These are phyloP conservation scores for Leavenworthia alabamica DNA, from an alignment of 345 rosid species.

Conservation along the genomic window DNA sequence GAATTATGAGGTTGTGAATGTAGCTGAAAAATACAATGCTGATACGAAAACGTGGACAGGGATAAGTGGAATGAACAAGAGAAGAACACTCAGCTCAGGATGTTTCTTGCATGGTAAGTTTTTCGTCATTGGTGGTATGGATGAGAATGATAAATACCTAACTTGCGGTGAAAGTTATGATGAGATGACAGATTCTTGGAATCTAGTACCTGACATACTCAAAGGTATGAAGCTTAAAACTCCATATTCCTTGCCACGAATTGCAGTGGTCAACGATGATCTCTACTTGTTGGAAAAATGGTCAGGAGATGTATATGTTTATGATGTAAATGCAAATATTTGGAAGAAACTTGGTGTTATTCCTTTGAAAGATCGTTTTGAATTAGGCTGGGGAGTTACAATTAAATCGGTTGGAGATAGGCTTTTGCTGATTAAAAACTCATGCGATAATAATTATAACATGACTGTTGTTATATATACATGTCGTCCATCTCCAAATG, in stretches of 20 bases:
- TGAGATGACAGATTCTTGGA: constrained; percentile 42
- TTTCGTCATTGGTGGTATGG: constrained; percentile 56
- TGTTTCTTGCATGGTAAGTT: constrained; percentile 58
- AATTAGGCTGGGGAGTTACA: constrained; percentile 18
- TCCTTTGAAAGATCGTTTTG: constrained; percentile 35
- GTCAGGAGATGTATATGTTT: constrained; percentile 45
- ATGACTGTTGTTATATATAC: too few species aligned
- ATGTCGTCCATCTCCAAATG: constrained; percentile 41
- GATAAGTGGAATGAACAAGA: constrained; percentile 39
- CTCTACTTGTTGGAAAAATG: constrained; percentile 54
- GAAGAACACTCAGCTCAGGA: constrained; percentile 49
- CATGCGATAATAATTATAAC: too few species aligned
- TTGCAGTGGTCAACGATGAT: constrained; percentile 53
- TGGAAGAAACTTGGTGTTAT: constrained; percentile 59
- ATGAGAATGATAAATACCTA: constrained; percentile 34
- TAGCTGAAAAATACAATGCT: constrained; percentile 54
- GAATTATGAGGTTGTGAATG: constrained; percentile 29
- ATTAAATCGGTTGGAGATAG: constrained; percentile 48
- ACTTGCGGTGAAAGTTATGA: constrained; percentile 27
- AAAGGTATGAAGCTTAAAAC: constrained; percentile 32
- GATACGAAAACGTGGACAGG: constrained; percentile 51
- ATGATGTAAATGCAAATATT: constrained; percentile 37
- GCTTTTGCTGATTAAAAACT: constrained; percentile 56
- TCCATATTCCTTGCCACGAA: constrained; percentile 50
- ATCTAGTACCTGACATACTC: constrained; percentile 43